These are phyloP conservation scores for Xylariaceae sp. DNA, from an alignment of 2,329 filamentous ascomycete genomes.

Conservation along the genomic window DNA sequence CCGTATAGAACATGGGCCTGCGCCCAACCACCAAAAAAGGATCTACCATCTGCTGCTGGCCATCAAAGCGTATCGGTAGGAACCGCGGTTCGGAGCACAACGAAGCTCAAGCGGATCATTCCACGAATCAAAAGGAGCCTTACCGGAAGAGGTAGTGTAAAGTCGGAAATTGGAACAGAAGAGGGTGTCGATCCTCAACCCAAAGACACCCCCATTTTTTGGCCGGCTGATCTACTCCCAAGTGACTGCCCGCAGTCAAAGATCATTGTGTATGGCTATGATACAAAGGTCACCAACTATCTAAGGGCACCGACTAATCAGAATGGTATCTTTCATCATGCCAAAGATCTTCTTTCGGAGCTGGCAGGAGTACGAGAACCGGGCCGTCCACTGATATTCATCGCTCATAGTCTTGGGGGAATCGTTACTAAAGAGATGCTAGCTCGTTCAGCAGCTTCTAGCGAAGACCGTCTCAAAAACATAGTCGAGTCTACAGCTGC, in stretches of 20 bases:
- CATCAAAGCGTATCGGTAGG: too few species aligned
- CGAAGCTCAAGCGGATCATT: too few species aligned
- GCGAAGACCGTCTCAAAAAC: background rate
- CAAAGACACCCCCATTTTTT: too few species aligned
- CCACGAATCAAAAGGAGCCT: too few species aligned
- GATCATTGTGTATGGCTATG: background rate
- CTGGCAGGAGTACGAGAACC: background rate
- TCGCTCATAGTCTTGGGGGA: background rate
- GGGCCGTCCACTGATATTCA: background rate
- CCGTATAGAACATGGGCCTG: background rate
- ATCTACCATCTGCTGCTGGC: too few species aligned
- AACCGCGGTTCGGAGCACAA: too few species aligned
- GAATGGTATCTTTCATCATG: background rate
- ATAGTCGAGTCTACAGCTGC: too few species aligned
- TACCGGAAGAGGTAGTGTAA: too few species aligned
- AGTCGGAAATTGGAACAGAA: too few species aligned
- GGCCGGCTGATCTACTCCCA: background rate
- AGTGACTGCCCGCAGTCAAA: background rate
- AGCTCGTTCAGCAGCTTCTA: too few species aligned
- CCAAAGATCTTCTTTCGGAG: background rate
- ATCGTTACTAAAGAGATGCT: constrained; percentile 1
- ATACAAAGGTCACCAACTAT: background rate
- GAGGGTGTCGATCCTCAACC: too few species aligned
- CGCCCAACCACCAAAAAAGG: too few species aligned
- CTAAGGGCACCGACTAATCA: background rate